Conservation (phyloP, 106 monocot genomes). For the Iris macrosiphon region DNA sequence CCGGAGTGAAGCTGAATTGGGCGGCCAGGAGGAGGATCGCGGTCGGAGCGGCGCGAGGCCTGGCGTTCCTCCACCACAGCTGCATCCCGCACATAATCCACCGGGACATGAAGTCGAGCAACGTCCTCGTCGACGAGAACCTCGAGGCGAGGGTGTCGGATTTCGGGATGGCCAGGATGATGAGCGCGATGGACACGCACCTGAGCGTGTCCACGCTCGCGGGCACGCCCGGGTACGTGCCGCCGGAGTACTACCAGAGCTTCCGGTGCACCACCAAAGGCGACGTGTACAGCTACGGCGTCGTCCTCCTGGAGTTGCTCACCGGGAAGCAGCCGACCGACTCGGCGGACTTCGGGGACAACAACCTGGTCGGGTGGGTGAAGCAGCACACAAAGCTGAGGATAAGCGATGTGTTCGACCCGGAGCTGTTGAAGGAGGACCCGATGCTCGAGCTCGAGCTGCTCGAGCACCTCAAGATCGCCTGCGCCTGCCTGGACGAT, state of each 20-base stretch:
- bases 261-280: constrained; percentile 92
- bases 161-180: constrained; percentile 89
- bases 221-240: constrained; percentile 89
- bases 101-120: constrained; percentile 95
- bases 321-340: constrained; percentile 70
- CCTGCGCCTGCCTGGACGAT: constrained; percentile 71
- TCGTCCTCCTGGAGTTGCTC: constrained; percentile 76
- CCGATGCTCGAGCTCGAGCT: constrained; percentile 56
- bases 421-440: constrained; percentile 46
- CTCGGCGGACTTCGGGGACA: constrained; percentile 79
- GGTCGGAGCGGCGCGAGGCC: constrained; percentile 65
- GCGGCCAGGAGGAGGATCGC: constrained; percentile 62
- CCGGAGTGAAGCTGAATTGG: constrained; percentile 59
- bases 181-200: constrained; percentile 85
- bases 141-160: constrained; percentile 85
- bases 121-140: constrained; percentile 69
- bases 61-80: constrained; percentile 89
- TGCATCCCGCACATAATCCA: constrained; percentile 98
- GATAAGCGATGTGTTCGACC: constrained; percentile 59
- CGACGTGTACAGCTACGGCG: constrained; percentile 93
- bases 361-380: constrained; percentile 91
- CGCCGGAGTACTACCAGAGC: constrained; percentile 95
- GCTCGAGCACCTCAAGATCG: constrained; percentile 73
- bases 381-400: constrained; percentile 58
- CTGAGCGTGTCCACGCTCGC: constrained; percentile 77